These are phyloP conservation scores for Penicillium sp. DNA, from an alignment of 2,329 filamentous ascomycete genomes.

Conservation along the genomic window DNA sequence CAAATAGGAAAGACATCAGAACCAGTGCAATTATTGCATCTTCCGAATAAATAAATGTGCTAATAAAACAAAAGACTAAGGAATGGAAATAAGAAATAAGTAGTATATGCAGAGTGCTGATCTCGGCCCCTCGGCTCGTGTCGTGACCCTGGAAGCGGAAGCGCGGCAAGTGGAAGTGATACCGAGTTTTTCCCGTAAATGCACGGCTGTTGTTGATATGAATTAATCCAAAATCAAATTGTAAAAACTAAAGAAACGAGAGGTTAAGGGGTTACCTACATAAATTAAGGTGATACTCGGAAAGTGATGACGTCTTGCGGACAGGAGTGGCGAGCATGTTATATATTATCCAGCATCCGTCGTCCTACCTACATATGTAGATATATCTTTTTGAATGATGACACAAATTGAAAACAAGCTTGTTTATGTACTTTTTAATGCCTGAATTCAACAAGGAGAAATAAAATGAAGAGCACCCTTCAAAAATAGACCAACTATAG, in stretches of 20 bases:
- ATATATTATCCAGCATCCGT: not conserved
- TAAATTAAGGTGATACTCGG: not conserved
- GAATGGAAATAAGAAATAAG: not conserved
- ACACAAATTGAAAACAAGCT: not conserved
- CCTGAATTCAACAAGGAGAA: not conserved
- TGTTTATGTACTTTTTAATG: not conserved
- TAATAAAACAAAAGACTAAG: not conserved
- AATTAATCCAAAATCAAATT: not conserved
- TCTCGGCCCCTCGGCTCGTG: slow-evolving; percentile 17
- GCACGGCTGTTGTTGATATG: not conserved
- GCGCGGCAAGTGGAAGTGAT: slow-evolving; percentile 5
- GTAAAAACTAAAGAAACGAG: not conserved
- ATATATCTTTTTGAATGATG: not conserved
- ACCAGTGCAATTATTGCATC: not conserved
- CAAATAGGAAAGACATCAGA: slow-evolving; percentile 27
- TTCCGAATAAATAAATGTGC: not conserved
- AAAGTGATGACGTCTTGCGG: slow-evolving; percentile 3
- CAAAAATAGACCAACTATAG: not conserved
- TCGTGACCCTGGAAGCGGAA: slow-evolving; percentile 9
- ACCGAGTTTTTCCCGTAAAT: slow-evolving; percentile 7
- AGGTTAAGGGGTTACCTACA: not conserved
- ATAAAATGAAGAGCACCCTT: not conserved
- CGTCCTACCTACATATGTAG: too few relatives aligned
- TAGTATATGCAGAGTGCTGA: slow-evolving; percentile 8
- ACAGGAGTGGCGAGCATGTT: not conserved